phyloP scores from a whole-genome alignment of 345 rosid species.

The rapeseed (Brassica napus) region DNA sequence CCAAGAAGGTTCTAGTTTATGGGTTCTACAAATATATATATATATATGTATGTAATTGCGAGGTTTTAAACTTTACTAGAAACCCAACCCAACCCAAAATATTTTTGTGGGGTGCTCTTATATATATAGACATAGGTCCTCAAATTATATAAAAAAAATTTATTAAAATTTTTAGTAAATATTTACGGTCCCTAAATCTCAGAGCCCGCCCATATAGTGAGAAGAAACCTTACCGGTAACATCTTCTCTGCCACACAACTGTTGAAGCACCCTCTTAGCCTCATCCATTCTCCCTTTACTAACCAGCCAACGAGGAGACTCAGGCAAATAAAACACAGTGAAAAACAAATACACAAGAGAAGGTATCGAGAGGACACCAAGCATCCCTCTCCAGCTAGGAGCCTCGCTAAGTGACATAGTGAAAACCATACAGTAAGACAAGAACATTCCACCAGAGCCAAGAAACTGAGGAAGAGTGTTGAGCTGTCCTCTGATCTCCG shows the following conservation, averaged over 20 bases:
- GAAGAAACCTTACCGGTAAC: conserved; percentile 66
- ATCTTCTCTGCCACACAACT: conserved; percentile 86
- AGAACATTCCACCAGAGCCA: conserved; percentile 93
- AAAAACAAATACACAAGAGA: conserved; percentile 65
- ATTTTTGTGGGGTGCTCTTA: too few species aligned
- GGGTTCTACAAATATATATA: too few species aligned
- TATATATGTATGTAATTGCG: too few species aligned
- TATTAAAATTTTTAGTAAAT: too few species aligned
- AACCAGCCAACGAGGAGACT: conserved; percentile 99
- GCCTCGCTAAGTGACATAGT: conserved; percentile 68
- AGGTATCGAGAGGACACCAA: conserved; percentile 88
- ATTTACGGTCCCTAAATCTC: too few species aligned
- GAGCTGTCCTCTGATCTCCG: conserved; percentile 83
- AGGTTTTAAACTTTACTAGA: too few species aligned
- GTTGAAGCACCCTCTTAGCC: conserved; percentile 85
- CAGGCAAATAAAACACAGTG: conserved; percentile 85
- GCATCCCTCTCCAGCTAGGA: conserved; percentile 94
- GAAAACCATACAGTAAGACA: conserved; percentile 91
- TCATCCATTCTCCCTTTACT: conserved; percentile 93
- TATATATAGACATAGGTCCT: too few species aligned
- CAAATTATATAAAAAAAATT: too few species aligned
- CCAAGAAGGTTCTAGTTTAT: too few species aligned
- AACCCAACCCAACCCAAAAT: too few species aligned
- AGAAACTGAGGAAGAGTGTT: conserved; percentile 95
- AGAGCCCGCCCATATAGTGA: not conserved